These are phyloP conservation scores for Clitopilus hobsonii DNA, from an alignment of 768 basidiomycete species.

Conservation along the genomic window DNA sequence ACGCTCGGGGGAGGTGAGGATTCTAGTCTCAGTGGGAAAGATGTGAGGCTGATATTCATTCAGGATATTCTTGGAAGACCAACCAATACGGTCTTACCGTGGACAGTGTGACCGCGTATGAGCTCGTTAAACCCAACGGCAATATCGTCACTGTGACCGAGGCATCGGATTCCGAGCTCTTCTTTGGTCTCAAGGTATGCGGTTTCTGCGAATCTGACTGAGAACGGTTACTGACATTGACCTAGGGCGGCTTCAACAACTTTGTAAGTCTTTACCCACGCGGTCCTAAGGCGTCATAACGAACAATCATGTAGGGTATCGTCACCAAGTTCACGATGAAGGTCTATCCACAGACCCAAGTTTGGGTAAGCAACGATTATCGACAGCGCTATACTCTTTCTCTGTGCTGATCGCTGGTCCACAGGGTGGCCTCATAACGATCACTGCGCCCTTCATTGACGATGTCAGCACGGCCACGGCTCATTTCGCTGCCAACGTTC, in stretches of 20 bases:
- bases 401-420: neutral
- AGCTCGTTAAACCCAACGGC: conserved; percentile 56
- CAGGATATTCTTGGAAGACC: conserved; percentile 61
- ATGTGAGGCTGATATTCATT: conserved; percentile 23
- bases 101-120: conserved; percentile 52
- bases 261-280: conserved; percentile 26
- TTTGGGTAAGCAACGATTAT: conserved; percentile 44
- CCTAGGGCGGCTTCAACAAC: conserved; percentile 60
- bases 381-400: neutral
- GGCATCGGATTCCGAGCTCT: conserved; percentile 29
- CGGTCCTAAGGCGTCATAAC: neutral
- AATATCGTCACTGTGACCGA: conserved; percentile 30
- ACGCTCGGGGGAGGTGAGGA: conserved; percentile 52
- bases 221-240: neutral
- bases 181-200: conserved; percentile 36
- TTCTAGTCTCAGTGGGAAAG: conserved; percentile 31
- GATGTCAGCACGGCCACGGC: conserved; percentile 29
- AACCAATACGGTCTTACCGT: conserved; percentile 57
- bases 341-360: conserved; percentile 46
- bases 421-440: conserved; percentile 47
- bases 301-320: conserved; percentile 35
- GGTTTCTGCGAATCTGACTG: neutral
- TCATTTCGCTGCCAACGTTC: conserved; percentile 34
- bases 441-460: conserved; percentile 16
- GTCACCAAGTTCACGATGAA: conserved; percentile 55